A percentile compares a stretch with the other conserved stretches of the same genome.
phyloP scores from a whole-genome alignment of 2,329 filamentous ascomycete species.

The Diplocarpon mali region DNA sequence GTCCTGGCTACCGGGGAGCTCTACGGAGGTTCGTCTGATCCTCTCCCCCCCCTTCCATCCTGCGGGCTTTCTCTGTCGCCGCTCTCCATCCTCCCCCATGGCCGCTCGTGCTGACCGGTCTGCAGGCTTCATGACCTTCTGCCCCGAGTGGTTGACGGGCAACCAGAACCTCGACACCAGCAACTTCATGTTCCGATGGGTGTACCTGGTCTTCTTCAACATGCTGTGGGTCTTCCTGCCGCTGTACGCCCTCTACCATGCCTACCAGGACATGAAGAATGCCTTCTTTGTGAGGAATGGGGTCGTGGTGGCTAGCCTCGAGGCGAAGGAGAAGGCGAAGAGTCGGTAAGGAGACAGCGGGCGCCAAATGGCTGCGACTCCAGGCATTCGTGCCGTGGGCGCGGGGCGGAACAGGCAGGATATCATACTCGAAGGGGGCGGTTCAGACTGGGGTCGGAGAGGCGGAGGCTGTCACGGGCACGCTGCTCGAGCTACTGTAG shows the following conservation, averaged over 20 bases:
- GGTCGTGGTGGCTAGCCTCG: slow-evolving; percentile 18
- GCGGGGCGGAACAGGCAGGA: too few species aligned
- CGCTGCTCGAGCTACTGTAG: too few species aligned
- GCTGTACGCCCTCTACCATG: slow-evolving; percentile 45
- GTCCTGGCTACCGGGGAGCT: slow-evolving; percentile 55
- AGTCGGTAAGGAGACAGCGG: neutral
- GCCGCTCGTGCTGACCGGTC: neutral
- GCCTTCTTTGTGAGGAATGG: slow-evolving; percentile 36
- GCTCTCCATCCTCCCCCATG: too few species aligned
- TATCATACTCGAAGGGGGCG: too few species aligned
- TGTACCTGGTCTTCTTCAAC: slow-evolving; percentile 61
- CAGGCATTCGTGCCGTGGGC: too few species aligned
- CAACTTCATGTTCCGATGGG: slow-evolving; percentile 53
- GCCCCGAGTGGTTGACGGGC: slow-evolving; percentile 55
- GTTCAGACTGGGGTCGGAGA: too few species aligned
- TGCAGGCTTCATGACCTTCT: slow-evolving; percentile 58
- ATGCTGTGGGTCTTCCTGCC: slow-evolving; percentile 56
- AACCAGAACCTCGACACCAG: slow-evolving; percentile 51
- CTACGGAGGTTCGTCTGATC: slow-evolving; percentile 44
- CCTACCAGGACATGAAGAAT: slow-evolving; percentile 41
- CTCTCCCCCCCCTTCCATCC: neutral
- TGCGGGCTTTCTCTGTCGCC: too few species aligned
- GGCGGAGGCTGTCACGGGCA: too few species aligned
- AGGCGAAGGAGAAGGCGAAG: slow-evolving; percentile 23
- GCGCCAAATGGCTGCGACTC: too few species aligned